These are phyloP conservation scores for Lachancea sp. DNA, from an alignment of 805 yeast species.

Conservation along the genomic window DNA sequence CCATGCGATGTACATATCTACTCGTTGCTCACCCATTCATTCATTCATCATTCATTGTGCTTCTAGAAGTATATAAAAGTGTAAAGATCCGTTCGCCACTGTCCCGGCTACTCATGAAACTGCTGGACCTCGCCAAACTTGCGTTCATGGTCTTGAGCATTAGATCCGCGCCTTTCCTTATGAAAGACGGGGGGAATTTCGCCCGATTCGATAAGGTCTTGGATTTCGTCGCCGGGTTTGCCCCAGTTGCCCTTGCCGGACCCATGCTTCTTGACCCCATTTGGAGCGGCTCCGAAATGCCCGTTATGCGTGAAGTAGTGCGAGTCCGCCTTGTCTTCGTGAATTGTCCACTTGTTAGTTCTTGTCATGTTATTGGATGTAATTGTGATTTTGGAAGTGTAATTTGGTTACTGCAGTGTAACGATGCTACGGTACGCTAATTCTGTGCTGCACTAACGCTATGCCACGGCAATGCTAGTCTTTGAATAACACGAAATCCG, in stretches of 20 bases:
- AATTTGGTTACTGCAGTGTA: too few species aligned
- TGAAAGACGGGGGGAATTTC: constrained; percentile 45
- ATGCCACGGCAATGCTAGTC: too few species aligned
- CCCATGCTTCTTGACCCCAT: constrained; percentile 73
- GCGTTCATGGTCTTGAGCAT: constrained; percentile 39
- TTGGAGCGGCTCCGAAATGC: constrained; percentile 60
- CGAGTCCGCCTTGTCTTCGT: constrained; percentile 53
- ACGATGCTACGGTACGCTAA: too few species aligned
- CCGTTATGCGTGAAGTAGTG: constrained; percentile 80
- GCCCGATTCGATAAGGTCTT: constrained; percentile 53
- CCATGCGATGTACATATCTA: too few species aligned
- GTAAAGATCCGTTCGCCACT: neutral
- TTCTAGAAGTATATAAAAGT: neutral
- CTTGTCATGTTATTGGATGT: constrained; percentile 52
- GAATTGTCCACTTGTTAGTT: constrained; percentile 69
- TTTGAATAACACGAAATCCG: too few species aligned
- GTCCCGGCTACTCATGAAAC: constrained; percentile 1
- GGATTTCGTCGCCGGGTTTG: constrained; percentile 65
- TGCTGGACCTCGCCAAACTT: constrained; percentile 33
- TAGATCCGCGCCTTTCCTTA: constrained; percentile 47
- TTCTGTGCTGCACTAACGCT: too few species aligned
- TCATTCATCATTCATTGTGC: neutral
- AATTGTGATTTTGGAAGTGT: neutral
- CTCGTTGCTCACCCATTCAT: neutral
- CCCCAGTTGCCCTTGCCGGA: constrained; percentile 92